Evolutionary conservation across 768 basidiomycete species (phyloP).

Genomic region (Suillus subalutaceus): DNA sequence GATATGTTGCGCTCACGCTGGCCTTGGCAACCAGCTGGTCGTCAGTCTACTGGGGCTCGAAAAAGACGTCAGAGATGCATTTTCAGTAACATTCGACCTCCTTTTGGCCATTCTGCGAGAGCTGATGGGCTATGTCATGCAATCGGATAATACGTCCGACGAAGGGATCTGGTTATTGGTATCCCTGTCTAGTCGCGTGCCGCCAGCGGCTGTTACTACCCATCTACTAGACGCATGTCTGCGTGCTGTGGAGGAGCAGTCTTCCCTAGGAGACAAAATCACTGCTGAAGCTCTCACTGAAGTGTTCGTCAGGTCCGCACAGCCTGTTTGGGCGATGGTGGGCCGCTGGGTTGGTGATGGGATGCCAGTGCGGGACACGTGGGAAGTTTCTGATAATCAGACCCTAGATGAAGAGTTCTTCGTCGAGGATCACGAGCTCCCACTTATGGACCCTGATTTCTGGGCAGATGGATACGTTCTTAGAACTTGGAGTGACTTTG

Average conservation of each 20-base stretch:
- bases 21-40: slow-evolving; percentile 42
- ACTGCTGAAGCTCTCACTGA: slow-evolving; percentile 60
- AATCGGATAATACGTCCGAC: slow-evolving; percentile 28
- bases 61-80: slow-evolving; percentile 57
- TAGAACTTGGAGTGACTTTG: slow-evolving; percentile 41
- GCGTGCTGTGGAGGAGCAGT: slow-evolving; percentile 55
- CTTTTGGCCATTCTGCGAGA: slow-evolving; percentile 51
- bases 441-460: slow-evolving; percentile 71
- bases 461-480: slow-evolving; percentile 76
- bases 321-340: slow-evolving; percentile 76
- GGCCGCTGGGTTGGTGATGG: slow-evolving; percentile 74
- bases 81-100: slow-evolving; percentile 59
- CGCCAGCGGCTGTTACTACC: slow-evolving; percentile 58
- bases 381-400: slow-evolving; percentile 22
- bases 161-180: slow-evolving; percentile 44
- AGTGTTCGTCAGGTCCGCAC: slow-evolving; percentile 63
- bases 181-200: slow-evolving; percentile 39
- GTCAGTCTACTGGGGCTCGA: slow-evolving; percentile 71
- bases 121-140: slow-evolving; percentile 34
- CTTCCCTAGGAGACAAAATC: slow-evolving; percentile 57
- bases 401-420: slow-evolving; percentile 77
- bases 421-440: slow-evolving; percentile 70
- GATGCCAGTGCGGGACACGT: slow-evolving; percentile 54
- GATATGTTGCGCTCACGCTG: slow-evolving; percentile 61
- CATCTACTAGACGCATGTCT: slow-evolving; percentile 67